Evolutionary conservation across 805 yeast species (phyloP), one percentile per base, ranked within the genome.

Genomic region (Metschnikowia anglica): DNA sequence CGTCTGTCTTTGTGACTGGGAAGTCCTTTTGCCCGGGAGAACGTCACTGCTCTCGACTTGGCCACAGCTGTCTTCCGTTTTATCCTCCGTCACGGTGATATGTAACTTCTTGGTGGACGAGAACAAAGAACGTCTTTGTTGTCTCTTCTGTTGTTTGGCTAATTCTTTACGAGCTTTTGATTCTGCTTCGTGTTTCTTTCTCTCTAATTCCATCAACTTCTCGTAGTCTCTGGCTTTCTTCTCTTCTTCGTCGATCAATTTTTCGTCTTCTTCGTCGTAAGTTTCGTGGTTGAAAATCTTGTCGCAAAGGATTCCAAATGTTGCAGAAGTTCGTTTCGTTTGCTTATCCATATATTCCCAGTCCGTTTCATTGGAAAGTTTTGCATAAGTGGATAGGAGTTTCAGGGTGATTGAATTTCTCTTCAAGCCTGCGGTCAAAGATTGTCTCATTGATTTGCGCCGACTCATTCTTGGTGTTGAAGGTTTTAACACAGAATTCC

Each of bases 261-360:
- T 60, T 46, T 66, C 74, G 46, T 80, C 85, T 39, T 73, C 79
- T 51, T 74, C 76, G 37, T 65, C 62, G 48, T 70, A 69, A 2
- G 60, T 65, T 55, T 83, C 89, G 60, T 83, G 85, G 54, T 79
- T 84, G 69, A 85, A 85, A 44, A 85, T 79, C 61, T 79, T 81
- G 64, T 85, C 91, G 68, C 88, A 83, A 32, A 85, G 67, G 2
- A 85, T 76, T 10, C 89, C 93, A 68, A 85, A 85, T 48, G 85
- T 85, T 12, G 87, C 81, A 27, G 87, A 80, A 2, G 90, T 83
- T 62, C 93, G 73, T 62, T 78, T 83, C 5, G 88, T 81, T 59
- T 81, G 87, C 54, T 77, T 80, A 54, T 83, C 86, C 62, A 83
- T 76, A 53, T 77, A 77, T 53, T 80, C 85, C 80, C 87, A 79